phyloP scores from a whole-genome alignment of 2,329 filamentous ascomycete species.

The Daldinia sp. region DNA sequence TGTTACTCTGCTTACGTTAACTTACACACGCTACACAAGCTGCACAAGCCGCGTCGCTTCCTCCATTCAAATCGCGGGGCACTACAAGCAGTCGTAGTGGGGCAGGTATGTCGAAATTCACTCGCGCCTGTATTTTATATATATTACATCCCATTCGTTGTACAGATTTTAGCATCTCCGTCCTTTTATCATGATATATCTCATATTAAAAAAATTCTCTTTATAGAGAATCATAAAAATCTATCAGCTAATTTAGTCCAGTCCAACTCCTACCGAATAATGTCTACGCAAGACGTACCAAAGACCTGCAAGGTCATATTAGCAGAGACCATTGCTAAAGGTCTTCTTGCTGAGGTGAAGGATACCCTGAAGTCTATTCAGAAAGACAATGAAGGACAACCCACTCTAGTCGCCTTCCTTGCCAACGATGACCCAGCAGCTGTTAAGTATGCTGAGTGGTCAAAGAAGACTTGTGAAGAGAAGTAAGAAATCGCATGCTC shows the following conservation, averaged over 20 bases:
- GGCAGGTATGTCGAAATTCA: constrained; percentile 41
- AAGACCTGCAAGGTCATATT: constrained; percentile 93
- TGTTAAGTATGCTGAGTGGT: constrained; percentile 95
- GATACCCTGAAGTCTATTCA: constrained; percentile 79
- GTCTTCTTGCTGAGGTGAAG: constrained; percentile 80
- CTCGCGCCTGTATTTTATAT: constrained; percentile 22
- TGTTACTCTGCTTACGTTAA: background rate
- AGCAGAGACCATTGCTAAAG: constrained; percentile 87
- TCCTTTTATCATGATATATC: background rate
- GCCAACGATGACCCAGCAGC: constrained; percentile 93
- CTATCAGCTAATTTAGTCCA: constrained; percentile 7
- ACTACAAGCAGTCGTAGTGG: constrained; percentile 31
- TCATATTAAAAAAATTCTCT: constrained; percentile 2
- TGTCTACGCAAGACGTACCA: constrained; percentile 60
- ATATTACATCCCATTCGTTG: constrained; percentile 10
- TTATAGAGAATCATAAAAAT: background rate
- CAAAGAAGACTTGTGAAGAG: constrained; percentile 93
- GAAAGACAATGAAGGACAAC: constrained; percentile 66
- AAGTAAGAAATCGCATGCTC: constrained; percentile 73
- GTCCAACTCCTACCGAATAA: constrained; percentile 44
- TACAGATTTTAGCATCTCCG: constrained; percentile 2
- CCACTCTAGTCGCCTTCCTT: constrained; percentile 89
- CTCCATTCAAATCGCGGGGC: constrained; percentile 41
- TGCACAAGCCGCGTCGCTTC: constrained; percentile 20
- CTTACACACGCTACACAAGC: background rate